Evolutionary conservation across 2,329 filamentous ascomycete species (phyloP), one percentile per base, ranked within the genome.

Genomic region (Lomentospora prolificans): DNA sequence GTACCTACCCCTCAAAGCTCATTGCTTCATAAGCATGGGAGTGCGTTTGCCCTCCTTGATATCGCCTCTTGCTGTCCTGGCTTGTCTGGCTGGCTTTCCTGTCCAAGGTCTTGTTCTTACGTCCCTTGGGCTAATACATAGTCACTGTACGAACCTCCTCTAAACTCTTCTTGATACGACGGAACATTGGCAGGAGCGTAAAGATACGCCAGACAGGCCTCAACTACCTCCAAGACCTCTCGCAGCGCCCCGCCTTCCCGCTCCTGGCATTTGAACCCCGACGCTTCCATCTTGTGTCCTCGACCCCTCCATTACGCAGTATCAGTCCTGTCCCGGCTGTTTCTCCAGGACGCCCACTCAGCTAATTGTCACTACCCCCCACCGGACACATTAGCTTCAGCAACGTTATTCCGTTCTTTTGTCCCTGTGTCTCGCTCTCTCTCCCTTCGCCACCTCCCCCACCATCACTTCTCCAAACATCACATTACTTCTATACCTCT

Each of bases 401-500:
- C 22, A 48, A 48, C 44, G 22, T 48, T 41, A 41, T 41, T 41
- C n/a, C 36, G n/a, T 33, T 33, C 30, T 33, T 33, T 33, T 33
- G 30, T 33, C 30, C 30, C 30, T 50, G 19, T 28, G 33, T 50
- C n/a, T n/a, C n/a, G n/a, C 14, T 22, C 53, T 57, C 56, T 58
- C n/a, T 39, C 28, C 44, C 55, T 53, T 50, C 52, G 51, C 22
- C 50, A 53, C 51, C 57, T 57, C 55, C 58, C 50, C 55, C 57
- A 56, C 51, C 52, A 30, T 46, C 48, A 30, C 50, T 53, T 44
- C 50, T 39, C 52, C 27, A 50, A 22, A 10, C 25, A 39, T 52
- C 54, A 57, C 50, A 54, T 30, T 24, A 17, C 31, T n/a, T 51
- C 27, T 25, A 44, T 30, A 22, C 48, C 53, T 36, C 17, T 52